Conservation (phyloP, 1,284 basidiomycete genomes). For the Ustilago crameri region DNA sequence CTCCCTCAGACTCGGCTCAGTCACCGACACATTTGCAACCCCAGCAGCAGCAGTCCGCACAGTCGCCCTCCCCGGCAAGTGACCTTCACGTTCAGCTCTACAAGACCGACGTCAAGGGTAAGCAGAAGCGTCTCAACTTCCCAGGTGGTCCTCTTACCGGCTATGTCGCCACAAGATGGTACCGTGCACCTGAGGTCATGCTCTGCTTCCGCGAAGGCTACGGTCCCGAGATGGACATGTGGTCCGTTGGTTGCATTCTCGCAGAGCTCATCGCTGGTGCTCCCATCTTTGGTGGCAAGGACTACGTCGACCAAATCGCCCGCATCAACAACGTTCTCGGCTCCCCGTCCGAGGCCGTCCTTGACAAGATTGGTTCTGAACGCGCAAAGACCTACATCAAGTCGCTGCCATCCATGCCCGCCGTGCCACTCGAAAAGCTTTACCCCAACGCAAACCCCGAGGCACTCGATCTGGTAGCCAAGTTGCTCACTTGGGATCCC, state of each 20-base stretch:
- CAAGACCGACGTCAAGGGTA: conserved; percentile 49
- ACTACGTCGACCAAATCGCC: conserved; percentile 67
- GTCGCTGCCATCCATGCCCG: conserved; percentile 55
- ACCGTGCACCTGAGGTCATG: conserved; percentile 67
- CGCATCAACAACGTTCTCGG: conserved; percentile 66
- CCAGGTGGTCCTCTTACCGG: conserved; percentile 66
- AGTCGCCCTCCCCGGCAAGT: conserved; percentile 29
- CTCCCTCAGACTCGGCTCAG: background rate
- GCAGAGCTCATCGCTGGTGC: conserved; percentile 64
- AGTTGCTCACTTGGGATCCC: conserved; percentile 65
- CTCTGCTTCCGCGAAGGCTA: conserved; percentile 66
- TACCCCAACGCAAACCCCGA: conserved; percentile 56
- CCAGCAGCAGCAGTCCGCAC: conserved; percentile 11
- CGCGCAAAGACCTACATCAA: conserved; percentile 62
- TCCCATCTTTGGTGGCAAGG: conserved; percentile 66
- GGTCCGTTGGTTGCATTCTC: conserved; percentile 67
- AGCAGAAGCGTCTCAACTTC: conserved; percentile 56
- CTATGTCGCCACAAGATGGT: conserved; percentile 67
- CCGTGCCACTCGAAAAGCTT: conserved; percentile 50
- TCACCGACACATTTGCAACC: background rate
- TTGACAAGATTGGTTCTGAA: conserved; percentile 62
- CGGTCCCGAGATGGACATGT: conserved; percentile 66
- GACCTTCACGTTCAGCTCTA: conserved; percentile 47
- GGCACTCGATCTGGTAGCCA: conserved; percentile 60
- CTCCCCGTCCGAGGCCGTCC: conserved; percentile 50